These are phyloP conservation scores for Nidula microcarpa DNA, from an alignment of 768 basidiomycete genomes.

Conservation along the genomic window DNA sequence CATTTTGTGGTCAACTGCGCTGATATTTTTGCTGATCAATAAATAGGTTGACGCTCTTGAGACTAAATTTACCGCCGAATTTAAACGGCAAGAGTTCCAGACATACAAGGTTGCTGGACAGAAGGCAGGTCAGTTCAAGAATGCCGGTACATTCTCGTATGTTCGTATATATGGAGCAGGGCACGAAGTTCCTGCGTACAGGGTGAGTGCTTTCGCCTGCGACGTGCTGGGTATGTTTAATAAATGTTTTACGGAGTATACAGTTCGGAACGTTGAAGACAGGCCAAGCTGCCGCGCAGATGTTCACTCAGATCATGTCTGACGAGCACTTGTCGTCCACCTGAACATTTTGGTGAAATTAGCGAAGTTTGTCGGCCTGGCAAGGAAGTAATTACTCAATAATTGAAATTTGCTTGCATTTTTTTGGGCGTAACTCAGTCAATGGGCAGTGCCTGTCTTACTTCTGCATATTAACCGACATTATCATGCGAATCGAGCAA, in stretches of 20 bases:
- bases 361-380: too few relatives aligned
- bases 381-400: too few relatives aligned
- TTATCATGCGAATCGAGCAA: too few relatives aligned
- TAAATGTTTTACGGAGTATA: too few relatives aligned
- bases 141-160: slow-evolving; percentile 52
- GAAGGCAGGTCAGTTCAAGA: slow-evolving; percentile 47
- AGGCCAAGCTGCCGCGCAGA: slow-evolving; percentile 39
- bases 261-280: slow-evolving; percentile 27
- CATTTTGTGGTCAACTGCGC: background rate
- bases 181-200: slow-evolving; percentile 41
- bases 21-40: too few relatives aligned
- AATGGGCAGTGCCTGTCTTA: too few relatives aligned
- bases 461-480: too few relatives aligned
- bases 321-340: slow-evolving; percentile 17
- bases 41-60: slow-evolving; percentile 41
- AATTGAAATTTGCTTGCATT: too few relatives aligned
- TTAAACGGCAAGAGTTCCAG: slow-evolving; percentile 34
- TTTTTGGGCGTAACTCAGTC: too few relatives aligned
- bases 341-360: background rate
- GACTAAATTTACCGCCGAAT: slow-evolving; percentile 39
- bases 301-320: slow-evolving; percentile 40
- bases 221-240: too few relatives aligned
- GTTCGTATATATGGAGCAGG: slow-evolving; percentile 43
- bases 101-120: slow-evolving; percentile 45
- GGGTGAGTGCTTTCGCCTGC: slow-evolving; percentile 12